Conservation (phyloP, 495 filamentous ascomycete genomes). For the Lepidopterella palustris region DNA sequence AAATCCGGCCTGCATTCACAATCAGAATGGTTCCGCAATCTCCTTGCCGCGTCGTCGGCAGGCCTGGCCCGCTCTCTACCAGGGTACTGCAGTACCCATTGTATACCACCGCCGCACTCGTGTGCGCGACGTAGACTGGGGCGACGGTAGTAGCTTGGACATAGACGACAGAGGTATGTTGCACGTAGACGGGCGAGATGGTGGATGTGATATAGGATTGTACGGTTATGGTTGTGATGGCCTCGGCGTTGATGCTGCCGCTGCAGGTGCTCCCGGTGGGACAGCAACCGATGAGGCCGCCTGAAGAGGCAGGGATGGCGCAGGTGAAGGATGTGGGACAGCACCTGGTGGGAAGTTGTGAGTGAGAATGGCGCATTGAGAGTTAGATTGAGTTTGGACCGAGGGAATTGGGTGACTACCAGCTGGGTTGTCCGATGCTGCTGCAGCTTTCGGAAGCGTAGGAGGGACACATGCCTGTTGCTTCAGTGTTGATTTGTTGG, state of each 20-base stretch:
- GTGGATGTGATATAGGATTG: neutral
- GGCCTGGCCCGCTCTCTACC: neutral
- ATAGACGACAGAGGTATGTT: constrained; percentile 17
- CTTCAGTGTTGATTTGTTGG: constrained; percentile 12
- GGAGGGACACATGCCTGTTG: constrained; percentile 31
- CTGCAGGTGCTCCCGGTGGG: constrained; percentile 29
- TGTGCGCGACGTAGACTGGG: neutral
- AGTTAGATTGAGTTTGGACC: neutral
- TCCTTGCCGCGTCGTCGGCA: neutral
- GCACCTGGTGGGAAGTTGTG: constrained; percentile 27
- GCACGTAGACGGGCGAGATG: neutral
- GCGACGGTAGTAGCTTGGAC: constrained; percentile 3
- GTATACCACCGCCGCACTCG: neutral
- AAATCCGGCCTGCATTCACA: neutral
- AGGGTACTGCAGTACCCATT: neutral
- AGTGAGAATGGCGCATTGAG: neutral
- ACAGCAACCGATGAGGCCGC: constrained; percentile 35
- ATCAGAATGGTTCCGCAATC: neutral
- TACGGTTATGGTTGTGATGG: constrained; percentile 23
- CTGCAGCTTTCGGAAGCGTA: constrained; percentile 32
- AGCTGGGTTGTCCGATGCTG: constrained; percentile 27
- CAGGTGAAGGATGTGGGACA: constrained; percentile 34
- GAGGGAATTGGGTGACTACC: constrained; percentile 23
- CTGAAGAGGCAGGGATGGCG: constrained; percentile 16
- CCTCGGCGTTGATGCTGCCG: constrained; percentile 25